These are phyloP conservation scores for Margaritispora aquatica DNA, from an alignment of 495 filamentous ascomycete genomes.

Conservation along the genomic window DNA sequence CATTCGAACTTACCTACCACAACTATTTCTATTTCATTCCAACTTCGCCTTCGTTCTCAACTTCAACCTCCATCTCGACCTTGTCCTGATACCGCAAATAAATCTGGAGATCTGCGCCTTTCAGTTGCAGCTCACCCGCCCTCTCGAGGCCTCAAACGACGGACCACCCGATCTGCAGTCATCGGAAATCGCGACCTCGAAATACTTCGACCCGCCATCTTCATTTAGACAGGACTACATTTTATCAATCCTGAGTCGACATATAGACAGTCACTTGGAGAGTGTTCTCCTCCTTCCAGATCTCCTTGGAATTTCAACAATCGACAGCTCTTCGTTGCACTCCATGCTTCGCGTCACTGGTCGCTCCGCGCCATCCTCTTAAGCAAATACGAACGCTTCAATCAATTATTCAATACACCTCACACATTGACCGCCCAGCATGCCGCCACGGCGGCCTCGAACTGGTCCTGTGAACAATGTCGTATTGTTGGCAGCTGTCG, in stretches of 20 bases:
- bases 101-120: neutral
- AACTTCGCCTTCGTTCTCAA: neutral
- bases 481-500: conserved; percentile 34
- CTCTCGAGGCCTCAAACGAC: too few species aligned
- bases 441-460: conserved; percentile 50
- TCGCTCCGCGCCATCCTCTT: neutral
- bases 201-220: too few species aligned
- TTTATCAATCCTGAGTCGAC: too few species aligned
- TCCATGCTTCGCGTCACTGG: too few species aligned
- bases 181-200: too few species aligned
- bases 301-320: neutral
- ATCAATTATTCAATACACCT: conserved; percentile 3
- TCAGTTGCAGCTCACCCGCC: too few species aligned
- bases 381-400: conserved; percentile 16
- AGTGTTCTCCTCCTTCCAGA: too few species aligned
- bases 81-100: neutral
- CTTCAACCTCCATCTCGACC: neutral
- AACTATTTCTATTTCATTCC: neutral
- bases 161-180: too few species aligned
- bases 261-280: too few species aligned
- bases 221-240: too few species aligned
- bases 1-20: neutral
- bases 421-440: conserved; percentile 41
- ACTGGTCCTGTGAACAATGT: conserved; percentile 40
- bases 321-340: too few species aligned